phyloP scores from a whole-genome alignment of 1,284 basidiomycete genomes.

The Phylloporus gajari region DNA sequence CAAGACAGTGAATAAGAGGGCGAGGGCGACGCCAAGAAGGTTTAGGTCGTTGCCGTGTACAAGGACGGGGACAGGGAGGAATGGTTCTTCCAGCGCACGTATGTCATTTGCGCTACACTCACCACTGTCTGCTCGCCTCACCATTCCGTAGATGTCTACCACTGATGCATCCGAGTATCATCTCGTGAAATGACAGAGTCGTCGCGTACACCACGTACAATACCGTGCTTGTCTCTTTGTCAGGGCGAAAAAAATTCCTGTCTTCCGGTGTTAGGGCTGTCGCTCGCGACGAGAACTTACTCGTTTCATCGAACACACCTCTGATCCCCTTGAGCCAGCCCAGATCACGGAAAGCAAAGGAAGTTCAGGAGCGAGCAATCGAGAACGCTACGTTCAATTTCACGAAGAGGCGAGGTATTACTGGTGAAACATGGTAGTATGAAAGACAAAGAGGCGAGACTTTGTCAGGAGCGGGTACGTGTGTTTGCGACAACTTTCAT shows the following conservation, averaged over 20 bases:
- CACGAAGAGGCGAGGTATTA: constrained; percentile 90
- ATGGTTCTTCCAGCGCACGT: constrained; percentile 93
- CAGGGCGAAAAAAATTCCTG: constrained; percentile 99
- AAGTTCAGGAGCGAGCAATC: constrained; percentile 88
- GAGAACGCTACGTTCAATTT: constrained; percentile 96
- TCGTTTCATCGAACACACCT: constrained; percentile 94
- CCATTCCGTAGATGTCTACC: constrained; percentile 77
- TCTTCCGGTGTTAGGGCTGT: constrained; percentile 99
- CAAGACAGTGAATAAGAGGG: constrained; percentile 64
- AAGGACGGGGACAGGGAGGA: constrained; percentile 81
- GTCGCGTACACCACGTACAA: constrained; percentile 91
- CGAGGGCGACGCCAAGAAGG: constrained; percentile 88
- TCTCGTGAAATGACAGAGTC: constrained; percentile 71
- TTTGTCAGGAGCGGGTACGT: constrained; percentile 78
- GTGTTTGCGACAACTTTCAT: constrained; percentile 1
- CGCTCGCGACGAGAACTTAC: constrained; percentile 93
- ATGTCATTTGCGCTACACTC: constrained; percentile 44
- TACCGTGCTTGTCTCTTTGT: constrained; percentile 86
- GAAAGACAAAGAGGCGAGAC: constrained; percentile 92
- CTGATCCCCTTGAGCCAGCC: constrained; percentile 91
- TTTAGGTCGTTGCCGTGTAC: constrained; percentile 95
- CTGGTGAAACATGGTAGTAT: constrained; percentile 96
- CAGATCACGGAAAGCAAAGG: constrained; percentile 89
- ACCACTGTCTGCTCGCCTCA: constrained; percentile 13
- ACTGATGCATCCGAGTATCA: constrained; percentile 90